Conservation (phyloP, 345 rosid genomes). For the sweet orange (Citrus sinensis) region DNA sequence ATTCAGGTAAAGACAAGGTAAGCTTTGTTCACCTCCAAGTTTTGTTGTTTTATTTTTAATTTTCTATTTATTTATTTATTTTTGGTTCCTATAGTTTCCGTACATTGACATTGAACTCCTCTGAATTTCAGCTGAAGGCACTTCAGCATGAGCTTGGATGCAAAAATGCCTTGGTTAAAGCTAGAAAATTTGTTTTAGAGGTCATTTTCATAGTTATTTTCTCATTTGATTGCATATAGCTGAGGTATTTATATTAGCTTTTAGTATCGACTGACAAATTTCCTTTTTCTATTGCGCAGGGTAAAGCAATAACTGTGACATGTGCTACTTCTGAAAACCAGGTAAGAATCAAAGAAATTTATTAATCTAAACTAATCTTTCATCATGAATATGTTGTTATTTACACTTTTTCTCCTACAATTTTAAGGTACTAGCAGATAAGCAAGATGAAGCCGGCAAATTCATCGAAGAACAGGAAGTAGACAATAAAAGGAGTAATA, state of each 20-base stretch:
- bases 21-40: conserved; percentile 19
- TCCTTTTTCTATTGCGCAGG: conserved; percentile 24
- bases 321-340: conserved; percentile 23
- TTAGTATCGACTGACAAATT: conserved; percentile 7
- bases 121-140: conserved; percentile 45
- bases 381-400: conserved; percentile 7
- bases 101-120: conserved; percentile 17
- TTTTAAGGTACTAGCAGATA: conserved; percentile 32
- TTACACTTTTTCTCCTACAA: conserved; percentile 21
- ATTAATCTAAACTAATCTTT: neutral
- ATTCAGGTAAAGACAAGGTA: conserved; percentile 65
- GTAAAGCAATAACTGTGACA: conserved; percentile 23
- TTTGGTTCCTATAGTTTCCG: conserved; percentile 1
- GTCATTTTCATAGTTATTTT: conserved; percentile 13
- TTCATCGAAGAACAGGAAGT: conserved; percentile 15
- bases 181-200: conserved; percentile 31
- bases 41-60: neutral
- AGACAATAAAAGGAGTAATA: conserved; percentile 24
- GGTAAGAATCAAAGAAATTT: conserved; percentile 20
- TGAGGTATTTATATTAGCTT: neutral
- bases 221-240: conserved; percentile 4
- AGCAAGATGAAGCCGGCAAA: conserved; percentile 14
- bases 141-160: conserved; percentile 78
- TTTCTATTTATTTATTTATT: conserved; percentile 3
- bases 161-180: conserved; percentile 46